Evolutionary conservation across 352 stramenopile species (phyloP).

Genomic region (Globisporangium cylindrosporum): DNA sequence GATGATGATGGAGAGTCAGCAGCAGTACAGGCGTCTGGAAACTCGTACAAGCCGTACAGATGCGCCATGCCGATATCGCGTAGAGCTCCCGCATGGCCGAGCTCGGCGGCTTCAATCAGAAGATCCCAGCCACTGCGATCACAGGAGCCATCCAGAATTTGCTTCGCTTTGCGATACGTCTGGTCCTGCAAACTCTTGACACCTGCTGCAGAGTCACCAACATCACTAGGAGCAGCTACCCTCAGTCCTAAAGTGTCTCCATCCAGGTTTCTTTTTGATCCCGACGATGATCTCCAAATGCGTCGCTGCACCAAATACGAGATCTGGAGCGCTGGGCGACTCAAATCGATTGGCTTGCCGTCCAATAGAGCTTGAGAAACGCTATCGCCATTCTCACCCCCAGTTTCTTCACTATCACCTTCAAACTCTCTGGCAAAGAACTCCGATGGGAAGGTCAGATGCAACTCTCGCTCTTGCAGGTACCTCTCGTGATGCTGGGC

Average conservation of each 20-base stretch:
- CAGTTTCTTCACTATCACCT: background rate
- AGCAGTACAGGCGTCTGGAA: slow-evolving; percentile 18
- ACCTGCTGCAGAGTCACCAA: background rate
- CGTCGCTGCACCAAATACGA: slow-evolving; percentile 37
- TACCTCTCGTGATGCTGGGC: slow-evolving; percentile 30
- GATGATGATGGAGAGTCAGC: background rate
- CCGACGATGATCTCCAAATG: background rate
- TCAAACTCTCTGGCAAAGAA: background rate
- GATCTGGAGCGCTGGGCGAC: slow-evolving; percentile 26
- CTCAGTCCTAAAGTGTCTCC: background rate
- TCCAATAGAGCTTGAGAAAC: too few species aligned
- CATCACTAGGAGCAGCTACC: background rate
- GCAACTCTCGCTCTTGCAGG: slow-evolving; percentile 19
- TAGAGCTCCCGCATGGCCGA: slow-evolving; percentile 29
- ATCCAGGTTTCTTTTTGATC: background rate
- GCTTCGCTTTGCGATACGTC: slow-evolving; percentile 17
- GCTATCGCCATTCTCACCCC: too few species aligned
- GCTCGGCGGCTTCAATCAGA: slow-evolving; percentile 32
- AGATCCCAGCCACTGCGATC: slow-evolving; percentile 26
- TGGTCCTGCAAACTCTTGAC: slow-evolving; percentile 10
- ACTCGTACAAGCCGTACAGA: slow-evolving; percentile 30
- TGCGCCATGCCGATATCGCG: slow-evolving; percentile 30
- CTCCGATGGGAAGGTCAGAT: slow-evolving; percentile 25
- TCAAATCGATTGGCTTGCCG: slow-evolving; percentile 3
- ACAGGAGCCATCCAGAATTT: slow-evolving; percentile 16